These are phyloP conservation scores for Cryptococcus maquisensis DNA, from an alignment of 1,284 basidiomycete genomes.

Conservation along the genomic window DNA sequence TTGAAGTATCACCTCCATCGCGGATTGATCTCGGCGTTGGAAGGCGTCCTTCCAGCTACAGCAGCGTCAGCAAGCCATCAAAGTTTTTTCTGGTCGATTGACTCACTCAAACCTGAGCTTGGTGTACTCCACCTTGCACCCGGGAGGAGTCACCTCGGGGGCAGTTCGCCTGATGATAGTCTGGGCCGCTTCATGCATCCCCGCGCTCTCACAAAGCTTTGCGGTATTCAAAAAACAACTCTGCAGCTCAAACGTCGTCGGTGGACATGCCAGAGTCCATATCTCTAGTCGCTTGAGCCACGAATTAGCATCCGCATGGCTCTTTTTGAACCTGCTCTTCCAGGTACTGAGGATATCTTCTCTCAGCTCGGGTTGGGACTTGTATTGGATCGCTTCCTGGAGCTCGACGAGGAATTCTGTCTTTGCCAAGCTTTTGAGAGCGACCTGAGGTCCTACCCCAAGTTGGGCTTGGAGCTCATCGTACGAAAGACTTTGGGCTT, in stretches of 20 bases:
- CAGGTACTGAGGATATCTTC: conserved; percentile 24
- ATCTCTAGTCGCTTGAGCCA: conserved; percentile 39
- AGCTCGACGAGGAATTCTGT: conserved; percentile 40
- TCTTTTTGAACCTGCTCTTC: conserved; percentile 32
- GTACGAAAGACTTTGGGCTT: conserved; percentile 38
- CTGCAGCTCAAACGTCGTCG: conserved; percentile 28
- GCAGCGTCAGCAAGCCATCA: not conserved
- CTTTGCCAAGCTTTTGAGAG: conserved; percentile 39
- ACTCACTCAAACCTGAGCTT: conserved; percentile 35
- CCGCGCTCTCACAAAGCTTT: conserved; percentile 35
- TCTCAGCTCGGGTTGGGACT: conserved; percentile 33
- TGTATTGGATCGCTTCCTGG: conserved; percentile 41
- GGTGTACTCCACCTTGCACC: conserved; percentile 39
- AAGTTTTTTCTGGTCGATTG: not conserved
- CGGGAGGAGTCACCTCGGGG: conserved; percentile 18
- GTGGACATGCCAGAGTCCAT: conserved; percentile 36
- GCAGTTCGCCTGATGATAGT: conserved; percentile 26
- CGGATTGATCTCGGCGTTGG: conserved; percentile 5
- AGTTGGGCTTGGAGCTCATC: conserved; percentile 39
- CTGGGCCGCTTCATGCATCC: conserved; percentile 31
- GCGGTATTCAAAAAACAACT: conserved; percentile 38
- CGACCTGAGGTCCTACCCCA: conserved; percentile 26
- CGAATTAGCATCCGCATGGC: conserved; percentile 37
- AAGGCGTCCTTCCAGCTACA: conserved; percentile 21
- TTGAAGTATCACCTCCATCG: conserved; percentile 11